These are phyloP conservation scores for Thielaviopsis musarum DNA, from an alignment of 2,329 filamentous ascomycete species.

Conservation along the genomic window DNA sequence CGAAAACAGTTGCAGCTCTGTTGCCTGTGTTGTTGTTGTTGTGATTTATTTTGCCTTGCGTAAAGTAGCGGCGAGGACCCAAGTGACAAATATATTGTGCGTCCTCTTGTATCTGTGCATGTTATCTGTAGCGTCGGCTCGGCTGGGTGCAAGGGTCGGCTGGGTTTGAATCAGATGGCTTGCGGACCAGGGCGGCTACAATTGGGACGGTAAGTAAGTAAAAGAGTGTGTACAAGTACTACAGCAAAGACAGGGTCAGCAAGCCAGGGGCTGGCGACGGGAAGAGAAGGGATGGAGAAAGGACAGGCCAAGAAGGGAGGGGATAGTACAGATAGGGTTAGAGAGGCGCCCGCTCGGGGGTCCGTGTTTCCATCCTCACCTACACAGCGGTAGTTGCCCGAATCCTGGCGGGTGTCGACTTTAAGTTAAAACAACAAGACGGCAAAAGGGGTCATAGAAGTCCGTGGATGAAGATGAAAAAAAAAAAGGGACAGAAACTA, in stretches of 20 bases:
- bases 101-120: background rate
- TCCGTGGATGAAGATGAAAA: background rate
- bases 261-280: background rate
- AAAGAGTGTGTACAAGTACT: too few species aligned
- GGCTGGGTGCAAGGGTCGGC: background rate
- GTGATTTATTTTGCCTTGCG: background rate
- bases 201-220: background rate
- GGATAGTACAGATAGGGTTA: background rate
- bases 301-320: background rate
- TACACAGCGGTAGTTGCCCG: background rate
- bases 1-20: background rate
- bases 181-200: background rate
- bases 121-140: background rate
- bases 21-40: background rate
- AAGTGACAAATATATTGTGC: background rate
- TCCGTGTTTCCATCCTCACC: background rate
- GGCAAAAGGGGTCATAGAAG: background rate
- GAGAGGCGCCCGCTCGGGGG: background rate
- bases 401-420: background rate
- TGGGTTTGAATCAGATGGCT: background rate
- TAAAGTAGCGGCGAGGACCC: background rate
- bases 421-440: background rate
- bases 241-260: background rate
- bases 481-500: background rate
- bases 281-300: background rate